Evolutionary conservation across 331 rosid species (phyloP).

Genomic region (Erythrophleum ivorense): DNA sequence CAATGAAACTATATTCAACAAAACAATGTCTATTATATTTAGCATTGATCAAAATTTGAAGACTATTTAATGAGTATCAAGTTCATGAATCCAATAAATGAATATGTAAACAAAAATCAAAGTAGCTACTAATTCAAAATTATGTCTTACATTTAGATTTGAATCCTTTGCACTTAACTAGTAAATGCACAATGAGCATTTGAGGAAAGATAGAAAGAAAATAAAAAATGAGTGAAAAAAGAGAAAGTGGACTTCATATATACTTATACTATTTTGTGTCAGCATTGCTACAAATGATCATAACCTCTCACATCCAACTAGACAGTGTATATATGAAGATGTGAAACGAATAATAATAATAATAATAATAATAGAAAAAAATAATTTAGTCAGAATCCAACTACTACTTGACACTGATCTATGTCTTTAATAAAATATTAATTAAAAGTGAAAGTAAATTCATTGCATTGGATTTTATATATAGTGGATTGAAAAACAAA

Average conservation of each 20-base stretch:
- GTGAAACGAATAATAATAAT: background rate
- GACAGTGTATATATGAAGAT: conserved; percentile 31
- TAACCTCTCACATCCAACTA: conserved; percentile 36
- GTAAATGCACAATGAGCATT: no score
- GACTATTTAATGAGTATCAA: background rate
- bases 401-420: conserved; percentile 12
- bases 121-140: background rate
- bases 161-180: no score
- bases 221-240: no score
- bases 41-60: no score
- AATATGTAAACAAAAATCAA: background rate
- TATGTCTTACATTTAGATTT: background rate
- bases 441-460: background rate
- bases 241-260: no score
- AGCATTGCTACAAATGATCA: no score
- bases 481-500: conserved; percentile 25
- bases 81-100: background rate
- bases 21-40: background rate
- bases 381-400: conserved; percentile 28
- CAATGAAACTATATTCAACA: background rate
- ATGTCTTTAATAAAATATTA: background rate
- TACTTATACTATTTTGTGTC: no score
- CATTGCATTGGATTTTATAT: conserved; percentile 29
- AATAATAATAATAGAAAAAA: background rate
- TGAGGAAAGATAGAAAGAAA: no score